Conservation (phyloP, 1,139 yeast species). For the Saccharomyces hybrid region DNA sequence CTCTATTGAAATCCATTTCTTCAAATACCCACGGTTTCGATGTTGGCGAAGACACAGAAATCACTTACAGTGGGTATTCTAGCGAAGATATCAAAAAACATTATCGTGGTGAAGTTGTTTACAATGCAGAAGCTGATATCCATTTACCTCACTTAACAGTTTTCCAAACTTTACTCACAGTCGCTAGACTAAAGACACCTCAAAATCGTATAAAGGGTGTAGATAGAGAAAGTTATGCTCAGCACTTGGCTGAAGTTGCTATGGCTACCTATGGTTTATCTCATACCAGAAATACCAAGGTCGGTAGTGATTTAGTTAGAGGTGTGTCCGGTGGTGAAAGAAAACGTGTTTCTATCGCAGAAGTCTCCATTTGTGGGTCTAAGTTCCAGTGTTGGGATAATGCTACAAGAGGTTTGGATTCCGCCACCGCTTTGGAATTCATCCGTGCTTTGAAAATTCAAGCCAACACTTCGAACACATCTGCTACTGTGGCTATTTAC, state of each 20-base stretch:
- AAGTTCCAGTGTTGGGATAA: constrained; percentile 63
- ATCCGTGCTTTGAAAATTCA: constrained; percentile 58
- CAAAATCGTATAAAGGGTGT: constrained; percentile 33
- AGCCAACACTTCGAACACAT: constrained; percentile 49
- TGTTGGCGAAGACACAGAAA: constrained; percentile 35
- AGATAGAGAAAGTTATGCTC: constrained; percentile 33
- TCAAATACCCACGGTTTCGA: constrained; percentile 63
- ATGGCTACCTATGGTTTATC: constrained; percentile 40
- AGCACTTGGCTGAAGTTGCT: constrained; percentile 35
- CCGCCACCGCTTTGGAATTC: constrained; percentile 73
- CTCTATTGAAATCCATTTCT: constrained; percentile 60
- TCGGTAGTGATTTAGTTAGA: constrained; percentile 38
- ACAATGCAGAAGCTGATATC: constrained; percentile 42
- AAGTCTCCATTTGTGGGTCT: constrained; percentile 39
- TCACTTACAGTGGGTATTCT: constrained; percentile 40
- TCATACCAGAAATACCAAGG: constrained; percentile 38
- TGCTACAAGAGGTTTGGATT: constrained; percentile 67
- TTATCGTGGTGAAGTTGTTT: constrained; percentile 51
- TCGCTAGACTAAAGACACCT: constrained; percentile 32
- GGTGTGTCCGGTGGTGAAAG: constrained; percentile 42
- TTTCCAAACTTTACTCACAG: constrained; percentile 37
- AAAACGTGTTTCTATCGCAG: constrained; percentile 40
- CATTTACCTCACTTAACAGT: constrained; percentile 44
- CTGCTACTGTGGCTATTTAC: constrained; percentile 71
- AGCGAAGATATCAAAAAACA: constrained; percentile 39